Evolutionary conservation across 495 filamentous ascomycete species (phyloP), one percentile per base, ranked within the genome.

Genomic region (Bombardia bombarda): DNA sequence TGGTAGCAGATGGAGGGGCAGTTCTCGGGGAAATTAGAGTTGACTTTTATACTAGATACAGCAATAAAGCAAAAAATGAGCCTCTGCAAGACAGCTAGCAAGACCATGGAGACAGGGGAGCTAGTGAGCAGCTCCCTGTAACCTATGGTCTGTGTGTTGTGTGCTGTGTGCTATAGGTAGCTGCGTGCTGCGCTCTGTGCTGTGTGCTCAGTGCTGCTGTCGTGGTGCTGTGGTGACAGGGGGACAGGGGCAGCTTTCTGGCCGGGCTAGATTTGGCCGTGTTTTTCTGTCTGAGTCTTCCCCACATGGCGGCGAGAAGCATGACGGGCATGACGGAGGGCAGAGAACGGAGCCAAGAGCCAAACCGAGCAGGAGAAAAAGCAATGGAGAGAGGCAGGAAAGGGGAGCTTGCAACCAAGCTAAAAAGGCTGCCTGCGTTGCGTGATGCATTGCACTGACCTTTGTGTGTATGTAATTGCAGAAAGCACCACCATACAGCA

Each of bases 11-110:
- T 54, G 63, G 62, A 58, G 60, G 61, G 63, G 58, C 54, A 64
- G 54, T 47, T 51, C 51, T 49, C 43, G 50, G 52, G 52, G 55
- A 58, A 57, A 57, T 53, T 53, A 55, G 55, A 62, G 56, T 62
- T 69, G 64, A 56, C 51, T 61, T 69, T 66, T 69, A 69, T 67
- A 67, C 59, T 61, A 55, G 47, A 56, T 48, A 56, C 45, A 57
- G 52, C 22, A 34, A 7, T 12, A 37, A 58, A 51, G 51, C 43
- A 52, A 47, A 49, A 55, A 56, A 56, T 32, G 34, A 46, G 38
- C 37, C 38, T 51, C 50, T 57, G 47, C 35, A 39, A 53, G 48
- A 50, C 50, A 31, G 21, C n/a, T n/a, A 13, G 7, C 8, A 35
- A 47, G 51, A 45, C 50, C 53, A 45, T 57, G 40, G 51, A 57